Conservation (phyloP, 2,329 filamentous ascomycete genomes). For the Cladosporium oxysporum region DNA sequence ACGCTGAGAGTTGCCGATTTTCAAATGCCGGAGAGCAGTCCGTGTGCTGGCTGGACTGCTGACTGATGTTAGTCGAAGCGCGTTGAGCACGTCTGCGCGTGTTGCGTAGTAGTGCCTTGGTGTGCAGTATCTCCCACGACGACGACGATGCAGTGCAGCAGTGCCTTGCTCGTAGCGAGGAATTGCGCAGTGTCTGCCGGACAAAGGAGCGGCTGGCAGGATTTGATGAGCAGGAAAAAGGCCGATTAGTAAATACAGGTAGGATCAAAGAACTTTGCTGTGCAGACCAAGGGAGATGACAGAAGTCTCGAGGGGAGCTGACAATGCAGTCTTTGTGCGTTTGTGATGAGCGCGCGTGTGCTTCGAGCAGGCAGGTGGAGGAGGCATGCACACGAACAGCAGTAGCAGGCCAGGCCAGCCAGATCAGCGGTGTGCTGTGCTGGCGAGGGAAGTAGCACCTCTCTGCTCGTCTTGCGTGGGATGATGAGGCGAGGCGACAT, state of each 20-base stretch:
- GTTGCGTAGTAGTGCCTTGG: neutral
- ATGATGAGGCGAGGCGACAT: neutral
- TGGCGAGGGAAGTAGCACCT: neutral
- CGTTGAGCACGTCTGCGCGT: neutral
- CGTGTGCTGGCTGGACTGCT: neutral
- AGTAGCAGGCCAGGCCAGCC: neutral
- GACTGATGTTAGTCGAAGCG: neutral
- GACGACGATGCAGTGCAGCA: neutral
- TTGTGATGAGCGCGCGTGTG: neutral
- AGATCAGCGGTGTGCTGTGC: slow-evolving; percentile 6
- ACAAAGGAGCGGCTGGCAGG: slow-evolving; percentile 4
- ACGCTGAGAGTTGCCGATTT: neutral
- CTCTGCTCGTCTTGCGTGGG: neutral
- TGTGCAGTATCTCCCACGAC: neutral
- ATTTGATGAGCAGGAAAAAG: slow-evolving; percentile 2
- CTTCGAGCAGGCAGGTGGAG: neutral
- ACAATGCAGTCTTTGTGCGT: slow-evolving; percentile 17
- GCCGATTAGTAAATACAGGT: slow-evolving; percentile 7
- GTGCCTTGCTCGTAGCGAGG: neutral
- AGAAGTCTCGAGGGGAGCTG: neutral
- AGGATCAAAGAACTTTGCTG: slow-evolving; percentile 7
- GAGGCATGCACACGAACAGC: neutral
- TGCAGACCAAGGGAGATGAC: neutral
- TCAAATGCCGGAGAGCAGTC: slow-evolving; percentile 2
- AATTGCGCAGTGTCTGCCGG: neutral